These are phyloP conservation scores for Colletotrichum lentis DNA, from an alignment of 2,329 filamentous ascomycete species.

Conservation along the genomic window DNA sequence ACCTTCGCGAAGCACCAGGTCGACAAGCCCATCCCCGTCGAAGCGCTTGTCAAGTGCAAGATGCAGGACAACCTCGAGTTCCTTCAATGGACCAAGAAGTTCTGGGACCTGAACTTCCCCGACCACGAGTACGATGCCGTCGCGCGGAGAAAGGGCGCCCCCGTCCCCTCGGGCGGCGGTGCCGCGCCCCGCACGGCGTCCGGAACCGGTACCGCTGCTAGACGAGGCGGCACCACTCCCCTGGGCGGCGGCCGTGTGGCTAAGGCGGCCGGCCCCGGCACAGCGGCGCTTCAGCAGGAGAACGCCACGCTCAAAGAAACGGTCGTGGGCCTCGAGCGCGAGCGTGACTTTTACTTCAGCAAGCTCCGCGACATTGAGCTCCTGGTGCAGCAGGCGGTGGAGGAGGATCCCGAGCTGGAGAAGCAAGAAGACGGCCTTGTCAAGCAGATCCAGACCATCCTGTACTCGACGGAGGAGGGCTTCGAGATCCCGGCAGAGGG, in stretches of 20 bases:
- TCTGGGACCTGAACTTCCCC: constrained; percentile 98
- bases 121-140: constrained; percentile 97
- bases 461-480: constrained; percentile 94
- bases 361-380: constrained; percentile 98
- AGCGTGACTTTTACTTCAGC: constrained; percentile 99
- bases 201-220: constrained; percentile 59
- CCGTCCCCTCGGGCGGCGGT: constrained; percentile 59
- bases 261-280: constrained; percentile 61
- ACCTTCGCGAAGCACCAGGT: constrained; percentile 85
- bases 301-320: constrained; percentile 92
- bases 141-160: constrained; percentile 79
- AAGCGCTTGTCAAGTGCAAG: constrained; percentile 93
- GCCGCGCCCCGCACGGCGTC: constrained; percentile 60
- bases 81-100: constrained; percentile 94
- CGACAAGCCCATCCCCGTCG: constrained; percentile 89
- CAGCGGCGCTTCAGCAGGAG: constrained; percentile 81
- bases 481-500: constrained; percentile 89
- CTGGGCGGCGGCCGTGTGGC: constrained; percentile 59
- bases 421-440: constrained; percentile 91
- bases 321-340: constrained; percentile 91
- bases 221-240: constrained; percentile 69
- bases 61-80: constrained; percentile 99
- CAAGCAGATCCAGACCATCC: constrained; percentile 94
- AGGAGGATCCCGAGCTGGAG: constrained; percentile 90
- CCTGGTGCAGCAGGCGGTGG: constrained; percentile 89